Evolutionary conservation across 306 rosid genomes (phyloP), one percentile per base, ranked within the genome.

Genomic region (Phaseolus lunatus): DNA sequence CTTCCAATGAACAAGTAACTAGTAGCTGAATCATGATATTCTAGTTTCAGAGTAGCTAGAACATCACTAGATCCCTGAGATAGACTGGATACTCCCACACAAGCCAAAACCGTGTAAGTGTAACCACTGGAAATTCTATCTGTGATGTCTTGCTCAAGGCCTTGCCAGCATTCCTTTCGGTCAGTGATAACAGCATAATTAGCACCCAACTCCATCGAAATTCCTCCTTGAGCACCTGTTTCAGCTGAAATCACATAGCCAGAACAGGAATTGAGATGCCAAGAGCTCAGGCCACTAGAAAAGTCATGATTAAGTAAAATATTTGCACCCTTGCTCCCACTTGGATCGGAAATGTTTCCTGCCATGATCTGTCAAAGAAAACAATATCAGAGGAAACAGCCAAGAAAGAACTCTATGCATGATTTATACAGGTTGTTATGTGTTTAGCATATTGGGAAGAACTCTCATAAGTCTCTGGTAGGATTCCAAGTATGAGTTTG

Each of bases 141-240:
- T 3, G 98, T 96, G 72, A 96, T 91, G 48, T 92, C 96, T 85
- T 92, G 99, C 85, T 89, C 99, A 69, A 88, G 87, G 33, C 99
- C 99, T 80, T 96, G 99, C 99, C 99, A 96, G 79, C 91, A 75
- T 85, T 92, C 96, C 23, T 81, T 87, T 23, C 98, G 89, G 59
- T 91, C 65, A 0, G 87, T 80, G 23, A 90, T 92, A 81, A 92
- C 94, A 39, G 86, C 97, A 80, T 86, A 86, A 48, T 79, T 87
- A 24, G 78, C 77, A 23, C 50, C 72, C 2, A 66, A 70, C 49
- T 52, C 80, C 56, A 56, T 67, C 15, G 80, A 73, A 39, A 39
- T 23, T 57, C 77, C 90, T 43, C 82, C 78, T 35, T 61, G 81
- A 85, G 80, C 26, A 35, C 80, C 86, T 29, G 88, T 70, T 70